phyloP scores from a whole-genome alignment of 1,139 yeast species.

The Scheffersomyces insectosa region DNA sequence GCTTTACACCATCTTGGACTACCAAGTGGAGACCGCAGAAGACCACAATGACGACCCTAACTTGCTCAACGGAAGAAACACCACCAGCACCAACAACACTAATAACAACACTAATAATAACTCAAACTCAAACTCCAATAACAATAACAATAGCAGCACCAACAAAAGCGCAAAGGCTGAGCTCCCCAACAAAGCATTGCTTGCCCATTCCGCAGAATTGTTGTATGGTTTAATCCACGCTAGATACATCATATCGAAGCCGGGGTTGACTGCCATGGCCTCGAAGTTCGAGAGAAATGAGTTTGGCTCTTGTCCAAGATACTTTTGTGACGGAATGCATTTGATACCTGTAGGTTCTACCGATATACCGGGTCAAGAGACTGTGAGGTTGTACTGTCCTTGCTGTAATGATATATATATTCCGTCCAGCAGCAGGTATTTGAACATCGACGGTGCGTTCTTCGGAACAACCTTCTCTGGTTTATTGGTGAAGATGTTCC shows the following conservation, averaged over 20 bases:
- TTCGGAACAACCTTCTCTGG: conserved; percentile 97
- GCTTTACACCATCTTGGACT: conserved; percentile 75
- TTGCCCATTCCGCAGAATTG: conserved; percentile 89
- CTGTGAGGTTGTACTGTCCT: conserved; percentile 91
- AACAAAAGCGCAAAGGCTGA: conserved; percentile 29
- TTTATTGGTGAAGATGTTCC: conserved; percentile 82
- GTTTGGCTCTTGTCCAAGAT: conserved; percentile 92
- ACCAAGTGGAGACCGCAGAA: conserved; percentile 79
- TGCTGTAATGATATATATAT: conserved; percentile 89
- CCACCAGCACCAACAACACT: conserved; percentile 7
- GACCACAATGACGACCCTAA: conserved; percentile 23
- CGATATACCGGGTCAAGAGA: conserved; percentile 88
- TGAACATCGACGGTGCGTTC: conserved; percentile 92
- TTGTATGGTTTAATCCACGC: conserved; percentile 95
- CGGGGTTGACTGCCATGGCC: conserved; percentile 94
- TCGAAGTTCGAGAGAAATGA: conserved; percentile 86
- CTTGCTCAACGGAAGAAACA: conserved; percentile 13
- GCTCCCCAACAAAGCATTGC: conserved; percentile 68
- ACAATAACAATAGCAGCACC: conserved; percentile 2
- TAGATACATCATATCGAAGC: conserved; percentile 82
- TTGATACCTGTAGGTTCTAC: conserved; percentile 89
- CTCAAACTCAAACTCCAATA: background rate
- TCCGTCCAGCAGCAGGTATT: conserved; percentile 81
- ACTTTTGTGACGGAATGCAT: conserved; percentile 88
- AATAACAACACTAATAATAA: conserved; percentile 4